Evolutionary conservation across 208 protist species (phyloP).

Genomic region (Leishmania aethiopica): DNA sequence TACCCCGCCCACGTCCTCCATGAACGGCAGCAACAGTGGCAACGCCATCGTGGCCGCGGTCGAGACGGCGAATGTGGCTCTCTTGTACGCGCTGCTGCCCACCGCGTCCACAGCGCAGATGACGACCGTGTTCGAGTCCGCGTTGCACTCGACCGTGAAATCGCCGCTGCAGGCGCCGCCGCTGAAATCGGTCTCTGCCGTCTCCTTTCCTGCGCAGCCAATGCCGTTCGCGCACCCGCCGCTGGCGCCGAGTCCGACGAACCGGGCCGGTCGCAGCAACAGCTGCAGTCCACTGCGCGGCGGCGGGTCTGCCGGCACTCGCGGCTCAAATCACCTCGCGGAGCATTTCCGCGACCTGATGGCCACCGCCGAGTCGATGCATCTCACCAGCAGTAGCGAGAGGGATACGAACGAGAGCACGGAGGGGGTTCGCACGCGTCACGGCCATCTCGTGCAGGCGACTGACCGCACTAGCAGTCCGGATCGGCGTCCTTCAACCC

Average conservation of each 20-base stretch:
- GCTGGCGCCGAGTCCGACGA: constrained; percentile 21
- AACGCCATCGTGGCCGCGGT: constrained; percentile 9
- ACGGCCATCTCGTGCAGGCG: background rate
- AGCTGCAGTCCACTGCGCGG: constrained; percentile 23
- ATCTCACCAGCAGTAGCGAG: constrained; percentile 16
- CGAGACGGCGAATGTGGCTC: constrained; percentile 45
- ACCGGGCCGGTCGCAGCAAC: constrained; percentile 17
- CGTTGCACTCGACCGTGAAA: constrained; percentile 30
- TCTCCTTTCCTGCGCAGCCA: background rate
- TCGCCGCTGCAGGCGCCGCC: constrained; percentile 17
- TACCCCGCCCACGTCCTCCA: background rate
- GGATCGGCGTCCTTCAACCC: background rate
- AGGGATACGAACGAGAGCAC: background rate
- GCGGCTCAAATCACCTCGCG: constrained; percentile 22
- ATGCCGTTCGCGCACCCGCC: constrained; percentile 21
- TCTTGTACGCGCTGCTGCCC: constrained; percentile 70
- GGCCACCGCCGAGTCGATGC: constrained; percentile 32
- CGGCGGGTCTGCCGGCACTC: constrained; percentile 5
- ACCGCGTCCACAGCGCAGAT: constrained; percentile 56
- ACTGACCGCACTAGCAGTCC: background rate
- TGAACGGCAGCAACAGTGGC: background rate
- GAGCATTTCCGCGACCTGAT: constrained; percentile 40
- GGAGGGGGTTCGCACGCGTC: constrained; percentile 6
- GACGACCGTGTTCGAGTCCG: constrained; percentile 55
- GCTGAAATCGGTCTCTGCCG: background rate